These are phyloP conservation scores for Colletotrichum kahawae DNA, from an alignment of 2,329 filamentous ascomycete species.

Conservation along the genomic window DNA sequence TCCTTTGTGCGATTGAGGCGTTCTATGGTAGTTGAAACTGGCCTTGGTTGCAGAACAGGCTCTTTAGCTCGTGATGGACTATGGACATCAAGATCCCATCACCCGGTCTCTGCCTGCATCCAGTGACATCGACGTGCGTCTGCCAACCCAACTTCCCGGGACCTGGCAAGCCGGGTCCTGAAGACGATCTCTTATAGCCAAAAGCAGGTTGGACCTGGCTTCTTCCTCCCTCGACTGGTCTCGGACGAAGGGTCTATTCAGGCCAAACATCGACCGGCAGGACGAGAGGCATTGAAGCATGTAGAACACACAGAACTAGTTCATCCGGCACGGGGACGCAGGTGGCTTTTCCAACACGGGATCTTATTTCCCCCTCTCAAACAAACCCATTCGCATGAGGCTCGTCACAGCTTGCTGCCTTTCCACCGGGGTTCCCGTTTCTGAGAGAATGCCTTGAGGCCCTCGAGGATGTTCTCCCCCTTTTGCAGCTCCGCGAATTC, in stretches of 20 bases:
- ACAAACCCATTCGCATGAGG: neutral
- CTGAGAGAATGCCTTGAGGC: conserved; percentile 31
- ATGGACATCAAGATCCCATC: neutral
- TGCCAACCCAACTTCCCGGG: neutral
- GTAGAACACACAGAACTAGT: neutral
- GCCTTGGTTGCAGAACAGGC: neutral
- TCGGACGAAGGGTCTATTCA: neutral
- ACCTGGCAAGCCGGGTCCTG: neutral
- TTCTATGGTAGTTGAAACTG: neutral
- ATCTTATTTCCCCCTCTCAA: neutral
- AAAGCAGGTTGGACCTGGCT: neutral
- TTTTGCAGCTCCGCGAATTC: conserved; percentile 34
- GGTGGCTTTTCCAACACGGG: neutral
- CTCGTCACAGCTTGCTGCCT: conserved; percentile 28
- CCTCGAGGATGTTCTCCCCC: conserved; percentile 33
- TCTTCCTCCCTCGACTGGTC: neutral
- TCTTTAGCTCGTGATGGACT: neutral
- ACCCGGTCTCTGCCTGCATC: neutral
- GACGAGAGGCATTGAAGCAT: neutral
- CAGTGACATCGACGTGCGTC: neutral
- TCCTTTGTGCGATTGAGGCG: neutral
- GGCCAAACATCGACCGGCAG: neutral
- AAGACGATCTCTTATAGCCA: neutral
- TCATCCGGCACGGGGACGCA: neutral
- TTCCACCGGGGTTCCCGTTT: conserved; percentile 33